These are phyloP conservation scores for Gossypium aridum DNA, from an alignment of 441 rosid species.

Conservation along the genomic window DNA sequence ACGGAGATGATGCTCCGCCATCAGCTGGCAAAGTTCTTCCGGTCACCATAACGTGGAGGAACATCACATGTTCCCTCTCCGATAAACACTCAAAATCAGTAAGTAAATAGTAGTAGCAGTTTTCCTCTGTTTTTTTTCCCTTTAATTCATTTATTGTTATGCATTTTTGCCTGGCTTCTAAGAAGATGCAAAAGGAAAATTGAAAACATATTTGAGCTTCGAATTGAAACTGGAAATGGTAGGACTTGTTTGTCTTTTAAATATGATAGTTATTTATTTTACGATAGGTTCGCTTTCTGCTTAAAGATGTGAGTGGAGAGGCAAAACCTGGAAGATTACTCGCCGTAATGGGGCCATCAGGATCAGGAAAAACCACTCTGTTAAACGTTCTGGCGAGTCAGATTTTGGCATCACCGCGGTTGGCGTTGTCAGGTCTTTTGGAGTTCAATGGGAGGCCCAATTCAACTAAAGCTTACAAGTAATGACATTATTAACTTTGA, in stretches of 20 bases:
- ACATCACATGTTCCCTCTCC: slow-evolving; percentile 74
- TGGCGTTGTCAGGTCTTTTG: slow-evolving; percentile 80
- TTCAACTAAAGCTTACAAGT: slow-evolving; percentile 68
- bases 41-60: slow-evolving; percentile 74
- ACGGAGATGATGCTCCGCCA: slow-evolving; percentile 33
- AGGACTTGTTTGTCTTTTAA: neutral
- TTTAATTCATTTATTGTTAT: neutral
- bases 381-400: slow-evolving; percentile 89
- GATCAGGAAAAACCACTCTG: slow-evolving; percentile 93
- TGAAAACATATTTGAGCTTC: neutral
- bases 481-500: slow-evolving; percentile 6
- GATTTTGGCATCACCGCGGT: slow-evolving; percentile 50
- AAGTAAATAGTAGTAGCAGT: slow-evolving; percentile 17
- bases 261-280: neutral
- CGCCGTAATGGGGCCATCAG: slow-evolving; percentile 95
- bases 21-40: slow-evolving; percentile 46
- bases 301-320: slow-evolving; percentile 76
- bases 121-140: neutral
- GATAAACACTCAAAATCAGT: slow-evolving; percentile 73
- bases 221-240: neutral
- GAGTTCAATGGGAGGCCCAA: slow-evolving; percentile 71
- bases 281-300: slow-evolving; percentile 67
- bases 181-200: neutral
- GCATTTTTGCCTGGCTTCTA: slow-evolving; percentile 15
- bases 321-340: slow-evolving; percentile 90